Base-by-base conservation (phyloP, 441 rosid genomes). In the Brassica balearica region DNA sequence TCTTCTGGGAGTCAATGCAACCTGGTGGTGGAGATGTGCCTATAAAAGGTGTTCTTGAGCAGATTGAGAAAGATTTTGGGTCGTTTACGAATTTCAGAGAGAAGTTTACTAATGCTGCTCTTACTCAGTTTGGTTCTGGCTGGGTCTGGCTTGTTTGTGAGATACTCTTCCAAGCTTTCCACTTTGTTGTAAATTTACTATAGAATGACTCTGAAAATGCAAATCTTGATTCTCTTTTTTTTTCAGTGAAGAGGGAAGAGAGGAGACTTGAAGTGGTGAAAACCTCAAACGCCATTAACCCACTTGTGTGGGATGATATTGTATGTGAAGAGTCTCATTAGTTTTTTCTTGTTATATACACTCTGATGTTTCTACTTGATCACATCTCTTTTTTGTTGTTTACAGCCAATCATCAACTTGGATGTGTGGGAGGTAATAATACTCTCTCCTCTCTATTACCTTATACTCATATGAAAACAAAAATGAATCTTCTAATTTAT, bases 1-100 rank as follows among this genome's bases (percentile, higher is more conserved):
- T 92, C 86, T 95, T 95, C 72, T 95, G 99, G 99, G 99, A 92
- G 82, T 95, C 99, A 10, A 92, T 95, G 97, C 94, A 90, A 85
- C 99, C 97, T 72, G 94, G 93, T 56, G 99, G 97, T 17, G 97
- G 98, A 22, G 86, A 82, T 78, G 69, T 80, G 85, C 94, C 97
- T 32, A 58, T 78, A 83, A 89, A 86, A 76, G 99, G 93, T 78
- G 82, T 92, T 56, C 99, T 91, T 81, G 84, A 85, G 72, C 98
- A 95, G 88, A 91, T 95, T 81, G 97, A 95, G 81, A 92, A 91
- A 77, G 98, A 95, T 86, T 92, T 92, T 51, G 92, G 91, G 71
- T 95, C 97, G 72, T 95, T 86, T 65, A 72, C 89, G 66, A 88
- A 95, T 81, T 95, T 95, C 82, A 91, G 85, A 85, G 94, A 90